Evolutionary conservation across 805 yeast species (phyloP).

Genomic region (Candida odintsovae): DNA sequence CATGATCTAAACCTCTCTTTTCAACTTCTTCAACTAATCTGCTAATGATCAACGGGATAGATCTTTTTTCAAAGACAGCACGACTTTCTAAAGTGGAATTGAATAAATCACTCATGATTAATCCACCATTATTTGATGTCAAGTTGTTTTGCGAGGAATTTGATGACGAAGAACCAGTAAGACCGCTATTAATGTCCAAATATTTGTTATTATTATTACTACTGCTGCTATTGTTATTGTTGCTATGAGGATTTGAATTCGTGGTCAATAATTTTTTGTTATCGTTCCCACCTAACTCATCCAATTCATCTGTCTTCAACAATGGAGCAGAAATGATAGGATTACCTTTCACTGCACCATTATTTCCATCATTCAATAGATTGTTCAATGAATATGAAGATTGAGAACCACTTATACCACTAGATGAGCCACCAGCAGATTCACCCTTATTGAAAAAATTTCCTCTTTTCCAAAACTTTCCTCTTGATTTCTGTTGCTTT

Average conservation of each 20-base stretch:
- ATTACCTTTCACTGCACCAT: slow-evolving; percentile 1
- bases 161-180: slow-evolving; percentile 5
- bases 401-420: slow-evolving; percentile 15
- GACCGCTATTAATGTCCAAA: slow-evolving; percentile 3
- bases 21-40: slow-evolving; percentile 77
- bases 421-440: background rate
- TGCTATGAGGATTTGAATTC: slow-evolving; percentile 6
- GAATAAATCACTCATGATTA: slow-evolving; percentile 22
- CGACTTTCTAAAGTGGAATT: slow-evolving; percentile 56
- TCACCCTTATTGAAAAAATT: slow-evolving; percentile 16
- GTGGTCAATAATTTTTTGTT: slow-evolving; percentile 25
- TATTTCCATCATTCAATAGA: slow-evolving; percentile 7
- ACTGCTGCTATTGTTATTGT: no score
- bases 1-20: slow-evolving; percentile 63
- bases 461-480: slow-evolving; percentile 29
- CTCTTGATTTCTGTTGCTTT: slow-evolving; percentile 22
- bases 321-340: slow-evolving; percentile 32
- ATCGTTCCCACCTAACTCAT: slow-evolving; percentile 29
- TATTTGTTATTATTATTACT: no score
- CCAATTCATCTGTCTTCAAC: slow-evolving; percentile 27
- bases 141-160: slow-evolving; percentile 2
- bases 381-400: slow-evolving; percentile 15
- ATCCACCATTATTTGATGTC: background rate
- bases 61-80: slow-evolving; percentile 51
- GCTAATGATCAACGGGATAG: slow-evolving; percentile 66